These are phyloP conservation scores for Pelargonium exstipulatum DNA, from an alignment of 441 rosid species.

Conservation along the genomic window DNA sequence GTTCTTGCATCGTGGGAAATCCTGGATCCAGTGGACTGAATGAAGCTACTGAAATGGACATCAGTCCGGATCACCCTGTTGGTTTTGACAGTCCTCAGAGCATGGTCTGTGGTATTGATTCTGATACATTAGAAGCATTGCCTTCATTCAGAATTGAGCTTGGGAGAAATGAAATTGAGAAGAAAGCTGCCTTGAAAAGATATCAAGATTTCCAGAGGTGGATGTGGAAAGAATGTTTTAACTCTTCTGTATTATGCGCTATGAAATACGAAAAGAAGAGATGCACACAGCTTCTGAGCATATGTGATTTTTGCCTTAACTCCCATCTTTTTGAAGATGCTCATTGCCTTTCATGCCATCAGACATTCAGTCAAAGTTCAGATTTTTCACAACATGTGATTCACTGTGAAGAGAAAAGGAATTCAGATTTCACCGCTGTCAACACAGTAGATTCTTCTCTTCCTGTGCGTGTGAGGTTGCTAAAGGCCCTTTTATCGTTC, in stretches of 20 bases:
- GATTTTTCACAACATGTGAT: conserved; percentile 44
- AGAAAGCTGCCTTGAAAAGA: conserved; percentile 48
- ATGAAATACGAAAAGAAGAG: conserved; percentile 50
- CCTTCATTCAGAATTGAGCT: conserved; percentile 55
- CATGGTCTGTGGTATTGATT: conserved; percentile 44
- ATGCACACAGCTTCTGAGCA: conserved; percentile 39
- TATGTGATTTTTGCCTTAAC: conserved; percentile 50
- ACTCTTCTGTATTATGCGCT: conserved; percentile 36
- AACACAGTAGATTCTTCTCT: conserved; percentile 26
- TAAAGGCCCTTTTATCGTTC: conserved; percentile 50
- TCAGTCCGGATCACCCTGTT: conserved; percentile 32
- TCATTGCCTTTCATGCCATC: conserved; percentile 51
- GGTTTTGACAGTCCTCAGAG: conserved; percentile 54
- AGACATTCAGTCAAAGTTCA: conserved; percentile 24
- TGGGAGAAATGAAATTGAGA: conserved; percentile 58
- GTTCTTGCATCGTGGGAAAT: conserved; percentile 25
- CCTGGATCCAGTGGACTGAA: conserved; percentile 32
- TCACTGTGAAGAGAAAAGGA: conserved; percentile 30
- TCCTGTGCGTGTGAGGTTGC: conserved; percentile 53
- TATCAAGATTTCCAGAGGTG: conserved; percentile 67
- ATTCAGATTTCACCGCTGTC: conserved; percentile 19
- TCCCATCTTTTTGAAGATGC: conserved; percentile 34
- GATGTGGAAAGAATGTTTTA: conserved; percentile 68
- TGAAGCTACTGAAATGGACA: conserved; percentile 34
- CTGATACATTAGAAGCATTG: conserved; percentile 45